phyloP scores from a whole-genome alignment of 441 rosid genomes.

The Eugenia klotzschiana region DNA sequence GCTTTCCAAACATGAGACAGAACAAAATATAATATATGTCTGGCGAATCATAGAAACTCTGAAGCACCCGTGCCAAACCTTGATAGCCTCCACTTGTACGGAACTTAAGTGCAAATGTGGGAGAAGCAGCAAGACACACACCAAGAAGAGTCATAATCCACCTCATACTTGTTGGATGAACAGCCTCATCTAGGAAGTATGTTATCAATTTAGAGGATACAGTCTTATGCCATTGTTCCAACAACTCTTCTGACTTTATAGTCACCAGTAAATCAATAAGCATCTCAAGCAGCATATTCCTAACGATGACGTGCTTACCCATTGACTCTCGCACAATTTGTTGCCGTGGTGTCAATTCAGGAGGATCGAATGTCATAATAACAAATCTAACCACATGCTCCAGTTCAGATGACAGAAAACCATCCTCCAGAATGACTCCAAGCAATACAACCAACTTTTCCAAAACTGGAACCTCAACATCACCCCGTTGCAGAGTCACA shows the following conservation, averaged over 20 bases:
- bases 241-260: conserved; percentile 85
- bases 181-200: conserved; percentile 99
- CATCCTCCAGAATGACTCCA: conserved; percentile 98
- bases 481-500: conserved; percentile 97
- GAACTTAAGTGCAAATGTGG: conserved; percentile 88
- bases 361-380: conserved; percentile 98
- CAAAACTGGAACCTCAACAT: conserved; percentile 95
- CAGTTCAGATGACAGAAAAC: conserved; percentile 89
- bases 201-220: conserved; percentile 95
- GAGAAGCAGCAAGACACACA: conserved; percentile 85
- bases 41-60: conserved; percentile 95
- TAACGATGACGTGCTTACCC: conserved; percentile 98
- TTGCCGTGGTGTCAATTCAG: conserved; percentile 64
- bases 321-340: conserved; percentile 66
- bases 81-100: conserved; percentile 97
- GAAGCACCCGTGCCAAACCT: conserved; percentile 82
- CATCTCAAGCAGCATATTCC: conserved; percentile 99
- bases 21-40: conserved; percentile 96
- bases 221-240: conserved; percentile 99
- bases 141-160: conserved; percentile 99
- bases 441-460: conserved; percentile 96
- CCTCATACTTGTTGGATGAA: conserved; percentile 99
- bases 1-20: conserved; percentile 91
- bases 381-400: conserved; percentile 95
- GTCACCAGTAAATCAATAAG: conserved; percentile 99